Evolutionary conservation across 352 stramenopile species (phyloP).

Genomic region (Phytopythium delawarense): DNA sequence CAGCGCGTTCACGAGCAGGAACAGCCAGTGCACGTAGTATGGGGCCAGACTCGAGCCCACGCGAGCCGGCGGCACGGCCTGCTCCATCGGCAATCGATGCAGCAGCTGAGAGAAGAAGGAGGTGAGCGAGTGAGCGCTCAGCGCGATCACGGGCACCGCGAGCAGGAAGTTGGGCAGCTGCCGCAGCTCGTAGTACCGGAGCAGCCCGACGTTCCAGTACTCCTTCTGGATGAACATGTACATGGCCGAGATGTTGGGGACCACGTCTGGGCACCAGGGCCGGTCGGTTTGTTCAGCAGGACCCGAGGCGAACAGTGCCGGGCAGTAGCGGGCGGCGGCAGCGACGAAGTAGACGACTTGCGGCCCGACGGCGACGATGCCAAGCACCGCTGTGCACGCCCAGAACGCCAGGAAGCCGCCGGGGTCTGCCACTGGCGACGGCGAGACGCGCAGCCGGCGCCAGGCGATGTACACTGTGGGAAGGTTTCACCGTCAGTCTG

Average conservation of each 20-base stretch:
- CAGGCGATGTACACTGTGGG: conserved; percentile 70
- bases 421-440: conserved; percentile 22
- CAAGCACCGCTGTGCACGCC: conserved; percentile 53
- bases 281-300: conserved; percentile 26
- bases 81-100: not conserved
- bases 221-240: conserved; percentile 94
- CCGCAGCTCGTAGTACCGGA: conserved; percentile 92
- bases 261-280: conserved; percentile 55
- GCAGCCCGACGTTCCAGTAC: conserved; percentile 95
- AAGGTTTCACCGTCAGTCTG: not conserved
- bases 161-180: conserved; percentile 95
- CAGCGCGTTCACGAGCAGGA: conserved; percentile 73
- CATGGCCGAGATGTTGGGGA: conserved; percentile 83
- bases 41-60: conserved; percentile 8
- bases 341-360: conserved; percentile 71
- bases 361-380: conserved; percentile 49
- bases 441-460: conserved; percentile 55
- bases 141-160: conserved; percentile 77
- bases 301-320: conserved; percentile 25
- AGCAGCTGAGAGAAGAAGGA: conserved; percentile 29
- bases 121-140: conserved; percentile 52
- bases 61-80: not conserved
- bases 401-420: conserved; percentile 50
- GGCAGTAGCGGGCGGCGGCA: conserved; percentile 60
- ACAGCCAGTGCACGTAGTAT: conserved; percentile 73